A percentile compares a stretch with the other conserved stretches of the same genome.
Evolutionary conservation across 805 yeast species (phyloP).

Genomic region (Schizosaccharomyces octosporus): DNA sequence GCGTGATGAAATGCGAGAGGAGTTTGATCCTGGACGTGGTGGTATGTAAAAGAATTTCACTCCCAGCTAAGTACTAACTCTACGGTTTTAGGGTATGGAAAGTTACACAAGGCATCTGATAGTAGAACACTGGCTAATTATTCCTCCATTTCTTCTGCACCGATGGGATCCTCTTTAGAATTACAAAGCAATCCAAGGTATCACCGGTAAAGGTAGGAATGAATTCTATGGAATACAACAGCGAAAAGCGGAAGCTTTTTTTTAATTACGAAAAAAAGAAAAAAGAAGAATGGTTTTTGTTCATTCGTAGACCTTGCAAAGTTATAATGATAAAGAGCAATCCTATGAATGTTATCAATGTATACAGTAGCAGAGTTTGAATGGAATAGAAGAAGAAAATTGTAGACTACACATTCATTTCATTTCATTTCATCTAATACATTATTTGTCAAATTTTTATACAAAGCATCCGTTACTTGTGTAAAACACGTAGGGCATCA

Average conservation of each 20-base stretch:
- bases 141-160: background rate
- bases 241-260: background rate
- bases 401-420: no score
- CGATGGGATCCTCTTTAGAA: background rate
- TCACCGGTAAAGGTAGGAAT: background rate
- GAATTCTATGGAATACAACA: background rate
- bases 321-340: no score
- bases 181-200: background rate
- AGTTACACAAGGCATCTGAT: background rate
- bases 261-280: background rate
- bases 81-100: background rate
- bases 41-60: slow-evolving; percentile 9
- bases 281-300: background rate
- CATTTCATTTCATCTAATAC: no score
- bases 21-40: slow-evolving; percentile 22
- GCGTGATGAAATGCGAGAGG: slow-evolving; percentile 33
- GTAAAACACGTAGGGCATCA: slow-evolving; percentile 12
- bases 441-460: no score
- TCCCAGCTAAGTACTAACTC: background rate
- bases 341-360: no score
- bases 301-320: background rate
- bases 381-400: no score
- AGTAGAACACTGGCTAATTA: background rate
- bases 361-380: no score
- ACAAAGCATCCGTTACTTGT: no score